Evolutionary conservation across 768 basidiomycete species (phyloP).

Genomic region (Russula ochroleuca): DNA sequence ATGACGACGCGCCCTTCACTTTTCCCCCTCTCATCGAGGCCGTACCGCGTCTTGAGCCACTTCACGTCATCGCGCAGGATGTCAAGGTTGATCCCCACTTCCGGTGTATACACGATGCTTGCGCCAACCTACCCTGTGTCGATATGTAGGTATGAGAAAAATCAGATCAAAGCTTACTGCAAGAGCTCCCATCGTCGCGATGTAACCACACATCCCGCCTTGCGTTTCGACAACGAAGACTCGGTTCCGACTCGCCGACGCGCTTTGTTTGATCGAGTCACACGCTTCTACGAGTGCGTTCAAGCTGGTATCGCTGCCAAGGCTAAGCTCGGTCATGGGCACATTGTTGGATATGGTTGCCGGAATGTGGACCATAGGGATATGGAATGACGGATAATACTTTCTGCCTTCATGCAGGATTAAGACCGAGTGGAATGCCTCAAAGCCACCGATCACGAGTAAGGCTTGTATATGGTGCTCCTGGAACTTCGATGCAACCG

Average conservation of each 20-base stretch:
- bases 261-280: slow-evolving; percentile 98
- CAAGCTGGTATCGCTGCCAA: slow-evolving; percentile 96
- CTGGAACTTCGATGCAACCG: slow-evolving; percentile 89
- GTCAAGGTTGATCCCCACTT: slow-evolving; percentile 81
- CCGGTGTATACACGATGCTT: slow-evolving; percentile 89
- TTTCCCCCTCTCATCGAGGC: slow-evolving; percentile 81
- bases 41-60: slow-evolving; percentile 82
- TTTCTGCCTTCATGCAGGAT: slow-evolving; percentile 76
- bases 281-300: slow-evolving; percentile 97
- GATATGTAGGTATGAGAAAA: neutral
- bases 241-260: slow-evolving; percentile 89
- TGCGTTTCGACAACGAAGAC: slow-evolving; percentile 99
- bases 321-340: slow-evolving; percentile 91
- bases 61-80: slow-evolving; percentile 77
- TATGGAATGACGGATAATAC: slow-evolving; percentile 86
- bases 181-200: slow-evolving; percentile 92
- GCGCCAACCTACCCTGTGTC: slow-evolving; percentile 70
- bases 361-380: slow-evolving; percentile 94
- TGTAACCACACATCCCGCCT: slow-evolving; percentile 93
- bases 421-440: slow-evolving; percentile 79
- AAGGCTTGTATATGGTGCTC: slow-evolving; percentile 72
- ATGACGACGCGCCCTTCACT: slow-evolving; percentile 93
- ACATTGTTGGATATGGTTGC: slow-evolving; percentile 99
- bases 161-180: slow-evolving; percentile 56
- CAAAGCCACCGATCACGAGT: slow-evolving; percentile 93